Conservation (phyloP, 2,329 filamentous ascomycete species). For the Fusarium caatingaense region DNA sequence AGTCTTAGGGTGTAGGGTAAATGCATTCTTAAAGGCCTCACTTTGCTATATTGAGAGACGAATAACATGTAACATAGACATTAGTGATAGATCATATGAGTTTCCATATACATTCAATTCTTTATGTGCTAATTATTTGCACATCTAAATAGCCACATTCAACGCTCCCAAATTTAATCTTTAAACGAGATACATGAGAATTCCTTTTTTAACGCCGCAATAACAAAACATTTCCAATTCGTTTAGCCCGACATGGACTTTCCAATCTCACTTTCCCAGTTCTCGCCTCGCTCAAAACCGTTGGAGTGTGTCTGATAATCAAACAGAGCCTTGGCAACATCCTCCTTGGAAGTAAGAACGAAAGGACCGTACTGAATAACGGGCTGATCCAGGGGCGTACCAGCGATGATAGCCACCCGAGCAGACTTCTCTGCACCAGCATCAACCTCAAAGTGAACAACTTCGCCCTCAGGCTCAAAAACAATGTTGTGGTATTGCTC, state of each 20-base stretch:
- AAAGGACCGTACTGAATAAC: constrained; percentile 89
- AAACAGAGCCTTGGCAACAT: constrained; percentile 79
- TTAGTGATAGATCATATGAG: background rate
- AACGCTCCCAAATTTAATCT: constrained; percentile 11
- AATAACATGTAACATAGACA: background rate
- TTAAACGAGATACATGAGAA: background rate
- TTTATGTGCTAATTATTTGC: background rate
- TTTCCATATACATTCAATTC: background rate
- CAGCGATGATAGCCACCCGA: constrained; percentile 74
- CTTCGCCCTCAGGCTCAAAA: constrained; percentile 83
- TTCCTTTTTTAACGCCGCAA: constrained; percentile 30
- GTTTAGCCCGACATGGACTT: constrained; percentile 71
- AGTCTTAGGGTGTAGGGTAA: background rate
- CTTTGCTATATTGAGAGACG: background rate
- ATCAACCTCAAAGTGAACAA: constrained; percentile 76
- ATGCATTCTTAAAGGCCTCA: background rate
- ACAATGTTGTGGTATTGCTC: constrained; percentile 88
- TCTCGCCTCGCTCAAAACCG: constrained; percentile 81
- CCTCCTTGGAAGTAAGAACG: constrained; percentile 77
- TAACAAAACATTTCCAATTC: background rate
- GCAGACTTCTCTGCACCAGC: constrained; percentile 69
- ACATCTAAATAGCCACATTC: background rate
- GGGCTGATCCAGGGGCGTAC: constrained; percentile 81
- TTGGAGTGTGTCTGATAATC: constrained; percentile 80
- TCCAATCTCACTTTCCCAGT: constrained; percentile 89